Conservation (phyloP, 805 yeast species). For the Pichia kluyveri region DNA sequence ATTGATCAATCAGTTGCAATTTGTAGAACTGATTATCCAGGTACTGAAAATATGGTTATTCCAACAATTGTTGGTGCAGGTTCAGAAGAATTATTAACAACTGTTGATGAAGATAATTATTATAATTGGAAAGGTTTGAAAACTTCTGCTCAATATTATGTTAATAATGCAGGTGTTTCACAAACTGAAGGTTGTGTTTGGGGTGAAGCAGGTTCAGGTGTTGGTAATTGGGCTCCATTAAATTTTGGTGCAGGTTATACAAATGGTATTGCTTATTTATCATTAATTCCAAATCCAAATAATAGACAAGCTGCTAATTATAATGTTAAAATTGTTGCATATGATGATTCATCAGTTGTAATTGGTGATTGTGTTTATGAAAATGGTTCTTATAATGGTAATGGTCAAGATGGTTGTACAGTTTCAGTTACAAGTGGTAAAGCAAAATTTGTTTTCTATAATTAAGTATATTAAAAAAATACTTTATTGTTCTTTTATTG, state of each 20-base stretch:
- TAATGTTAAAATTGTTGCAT: slow-evolving; percentile 37
- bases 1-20: slow-evolving; percentile 64
- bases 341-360: slow-evolving; percentile 28
- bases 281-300: slow-evolving; percentile 94
- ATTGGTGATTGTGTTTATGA: slow-evolving; percentile 35
- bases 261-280: slow-evolving; percentile 65
- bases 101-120: slow-evolving; percentile 70
- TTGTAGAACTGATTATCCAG: slow-evolving; percentile 99
- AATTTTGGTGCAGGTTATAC: slow-evolving; percentile 88
- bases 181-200: slow-evolving; percentile 89
- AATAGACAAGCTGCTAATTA: slow-evolving; percentile 52
- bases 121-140: slow-evolving; percentile 71
- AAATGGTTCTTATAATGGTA: slow-evolving; percentile 39
- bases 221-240: slow-evolving; percentile 98
- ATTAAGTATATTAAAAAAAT: too few relatives aligned
- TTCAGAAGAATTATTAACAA: slow-evolving; percentile 54
- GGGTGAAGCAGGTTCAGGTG: slow-evolving; percentile 71
- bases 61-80: slow-evolving; percentile 82
- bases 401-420: slow-evolving; percentile 72
- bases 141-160: slow-evolving; percentile 95
- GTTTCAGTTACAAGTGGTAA: slow-evolving; percentile 35
- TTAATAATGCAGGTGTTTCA: slow-evolving; percentile 91
- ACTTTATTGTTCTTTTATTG: not conserved
- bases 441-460: slow-evolving; percentile 28
- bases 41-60: slow-evolving; percentile 96